Conservation (phyloP, 106 monocot species). For the Allium sativum region DNA sequence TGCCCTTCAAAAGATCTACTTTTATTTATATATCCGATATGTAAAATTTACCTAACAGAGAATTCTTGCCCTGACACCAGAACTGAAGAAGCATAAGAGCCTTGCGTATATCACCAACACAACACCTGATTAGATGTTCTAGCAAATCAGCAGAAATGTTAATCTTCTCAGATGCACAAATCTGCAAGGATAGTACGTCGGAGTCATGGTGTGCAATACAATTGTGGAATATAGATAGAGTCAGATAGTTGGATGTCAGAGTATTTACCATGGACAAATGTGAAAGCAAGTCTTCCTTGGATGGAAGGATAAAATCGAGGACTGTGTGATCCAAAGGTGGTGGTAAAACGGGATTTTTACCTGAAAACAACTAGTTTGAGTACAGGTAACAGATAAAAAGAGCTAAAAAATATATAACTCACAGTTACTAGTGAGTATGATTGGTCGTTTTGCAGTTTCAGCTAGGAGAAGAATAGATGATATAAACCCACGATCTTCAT, state of each 20-base stretch:
- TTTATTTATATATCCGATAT: neutral
- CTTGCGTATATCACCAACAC: constrained; percentile 77
- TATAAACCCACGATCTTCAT: constrained; percentile 88
- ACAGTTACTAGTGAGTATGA: constrained; percentile 93
- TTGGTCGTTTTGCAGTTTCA: constrained; percentile 80
- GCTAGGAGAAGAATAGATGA: constrained; percentile 75
- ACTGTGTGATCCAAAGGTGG: constrained; percentile 31
- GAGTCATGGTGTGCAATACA: too few species aligned
- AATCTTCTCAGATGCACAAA: constrained; percentile 60
- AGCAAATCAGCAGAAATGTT: constrained; percentile 32
- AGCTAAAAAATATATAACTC: constrained; percentile 7
- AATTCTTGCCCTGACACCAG: constrained; percentile 73
- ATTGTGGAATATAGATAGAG: too few species aligned
- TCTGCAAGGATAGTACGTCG: constrained; percentile 20
- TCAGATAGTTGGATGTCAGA: too few species aligned
- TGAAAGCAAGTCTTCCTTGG: constrained; percentile 51
- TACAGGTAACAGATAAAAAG: constrained; percentile 2
- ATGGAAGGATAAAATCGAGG: constrained; percentile 61
- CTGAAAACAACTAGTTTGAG: constrained; percentile 24
- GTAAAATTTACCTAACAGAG: constrained; percentile 1
- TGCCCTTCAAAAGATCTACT: neutral
- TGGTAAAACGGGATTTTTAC: constrained; percentile 63
- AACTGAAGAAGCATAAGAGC: constrained; percentile 82
- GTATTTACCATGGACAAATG: constrained; percentile 41
- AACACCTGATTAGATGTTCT: constrained; percentile 41